Evolutionary conservation across 495 filamentous ascomycete genomes (phyloP).

Genomic region (Xylaria grammica): DNA sequence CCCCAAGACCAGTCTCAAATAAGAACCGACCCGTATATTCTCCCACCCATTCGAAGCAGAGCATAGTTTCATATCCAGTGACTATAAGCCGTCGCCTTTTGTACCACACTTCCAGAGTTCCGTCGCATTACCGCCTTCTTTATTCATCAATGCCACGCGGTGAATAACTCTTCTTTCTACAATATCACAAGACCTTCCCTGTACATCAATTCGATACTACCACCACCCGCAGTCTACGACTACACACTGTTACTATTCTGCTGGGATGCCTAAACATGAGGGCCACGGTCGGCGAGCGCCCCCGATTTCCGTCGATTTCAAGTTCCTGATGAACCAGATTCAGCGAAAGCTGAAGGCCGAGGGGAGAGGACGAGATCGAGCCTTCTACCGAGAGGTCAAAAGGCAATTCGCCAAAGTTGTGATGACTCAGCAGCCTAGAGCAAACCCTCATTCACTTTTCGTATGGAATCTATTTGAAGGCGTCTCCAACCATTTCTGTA

Average conservation of each 20-base stretch:
- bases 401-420: not conserved
- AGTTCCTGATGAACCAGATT: not conserved
- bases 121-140: not conserved
- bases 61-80: not conserved
- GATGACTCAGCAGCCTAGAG: not conserved
- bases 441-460: not conserved
- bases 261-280: not conserved
- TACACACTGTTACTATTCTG: too few species aligned
- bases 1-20: too few species aligned
- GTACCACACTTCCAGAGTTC: too few species aligned
- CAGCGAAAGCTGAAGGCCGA: not conserved
- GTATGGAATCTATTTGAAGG: not conserved
- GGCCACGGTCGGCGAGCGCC: not conserved
- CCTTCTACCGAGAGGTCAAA: not conserved
- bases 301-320: not conserved
- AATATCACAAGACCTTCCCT: too few species aligned
- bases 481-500: constrained; percentile 8
- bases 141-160: not conserved
- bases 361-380: not conserved
- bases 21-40: too few species aligned
- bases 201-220: too few species aligned
- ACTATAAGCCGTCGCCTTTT: not conserved
- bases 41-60: not conserved
- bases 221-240: too few species aligned
- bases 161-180: not conserved